Conservation (phyloP, 805 yeast genomes). For the Phaffomyces thermotolerans region DNA sequence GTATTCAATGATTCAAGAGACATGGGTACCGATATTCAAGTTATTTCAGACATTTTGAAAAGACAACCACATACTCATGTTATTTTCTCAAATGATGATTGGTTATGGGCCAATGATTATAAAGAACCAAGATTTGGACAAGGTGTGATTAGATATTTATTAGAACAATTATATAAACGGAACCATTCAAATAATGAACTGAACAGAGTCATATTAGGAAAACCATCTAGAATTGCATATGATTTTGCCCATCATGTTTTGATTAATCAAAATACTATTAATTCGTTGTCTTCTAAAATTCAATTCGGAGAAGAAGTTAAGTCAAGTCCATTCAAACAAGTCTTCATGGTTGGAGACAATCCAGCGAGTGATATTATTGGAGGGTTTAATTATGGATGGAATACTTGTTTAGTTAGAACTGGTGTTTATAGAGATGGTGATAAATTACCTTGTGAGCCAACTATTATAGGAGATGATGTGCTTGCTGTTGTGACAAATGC, state of each 20-base stretch:
- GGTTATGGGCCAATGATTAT: slow-evolving; percentile 84
- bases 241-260: slow-evolving; percentile 75
- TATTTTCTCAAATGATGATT: slow-evolving; percentile 75
- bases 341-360: slow-evolving; percentile 96
- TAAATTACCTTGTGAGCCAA: slow-evolving; percentile 39
- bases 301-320: slow-evolving; percentile 18
- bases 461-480: slow-evolving; percentile 44
- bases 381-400: slow-evolving; percentile 85
- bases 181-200: slow-evolving; percentile 40
- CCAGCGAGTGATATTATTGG: slow-evolving; percentile 91
- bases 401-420: slow-evolving; percentile 72
- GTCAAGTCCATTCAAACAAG: slow-evolving; percentile 43
- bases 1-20: slow-evolving; percentile 89
- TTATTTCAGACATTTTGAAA: slow-evolving; percentile 62
- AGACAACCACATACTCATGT: slow-evolving; percentile 65
- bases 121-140: slow-evolving; percentile 78
- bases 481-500: slow-evolving; percentile 38
- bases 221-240: slow-evolving; percentile 73
- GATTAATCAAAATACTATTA: slow-evolving; percentile 23
- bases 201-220: slow-evolving; percentile 61
- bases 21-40: slow-evolving; percentile 77
- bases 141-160: slow-evolving; percentile 69
- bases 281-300: background rate
- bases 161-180: slow-evolving; percentile 52
- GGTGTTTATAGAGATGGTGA: slow-evolving; percentile 73